Evolutionary conservation across 176 grass and related monocot genomes (phyloP).

Genomic region (Pharus latifolius): DNA sequence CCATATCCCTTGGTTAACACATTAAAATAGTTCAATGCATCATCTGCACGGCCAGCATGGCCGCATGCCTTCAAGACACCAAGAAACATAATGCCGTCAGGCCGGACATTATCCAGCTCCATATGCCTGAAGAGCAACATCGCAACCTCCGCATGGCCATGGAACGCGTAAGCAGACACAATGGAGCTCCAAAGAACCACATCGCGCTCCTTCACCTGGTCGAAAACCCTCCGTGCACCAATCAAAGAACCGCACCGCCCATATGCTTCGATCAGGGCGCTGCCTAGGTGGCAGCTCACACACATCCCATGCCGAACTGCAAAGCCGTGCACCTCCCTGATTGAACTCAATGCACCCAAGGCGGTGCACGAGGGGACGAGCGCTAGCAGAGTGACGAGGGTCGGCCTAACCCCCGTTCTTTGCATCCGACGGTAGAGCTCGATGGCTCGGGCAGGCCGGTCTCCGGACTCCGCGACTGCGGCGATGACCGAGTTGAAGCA

Average conservation of each 20-base stretch:
- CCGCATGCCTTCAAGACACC: constrained; percentile 47
- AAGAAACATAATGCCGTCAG: constrained; percentile 60
- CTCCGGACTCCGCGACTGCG: constrained; percentile 9
- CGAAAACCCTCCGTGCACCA: constrained; percentile 20
- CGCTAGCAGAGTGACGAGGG: constrained; percentile 40
- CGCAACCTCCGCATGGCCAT: constrained; percentile 34
- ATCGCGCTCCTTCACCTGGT: constrained; percentile 37
- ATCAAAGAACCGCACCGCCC: constrained; percentile 35
- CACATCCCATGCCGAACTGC: constrained; percentile 32
- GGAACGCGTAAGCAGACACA: constrained; percentile 58
- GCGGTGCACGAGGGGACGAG: constrained; percentile 21
- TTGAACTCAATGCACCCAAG: constrained; percentile 14
- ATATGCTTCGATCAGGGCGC: constrained; percentile 55
- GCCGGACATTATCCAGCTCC: constrained; percentile 29
- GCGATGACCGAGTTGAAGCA: constrained; percentile 56
- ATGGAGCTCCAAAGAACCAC: constrained; percentile 58
- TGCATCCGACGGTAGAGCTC: constrained; percentile 45
- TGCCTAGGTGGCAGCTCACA: constrained; percentile 22
- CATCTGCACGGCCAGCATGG: constrained; percentile 46
- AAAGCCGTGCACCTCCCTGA: constrained; percentile 59
- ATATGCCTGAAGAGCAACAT: constrained; percentile 43
- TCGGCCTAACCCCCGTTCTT: constrained; percentile 20
- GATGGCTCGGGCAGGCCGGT: constrained; percentile 22
- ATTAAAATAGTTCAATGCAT: constrained; percentile 51
- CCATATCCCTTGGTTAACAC: constrained; percentile 30